Evolutionary conservation across 495 filamentous ascomycete species (phyloP).

Genomic region (Pseudomonodictys pantanalensis): DNA sequence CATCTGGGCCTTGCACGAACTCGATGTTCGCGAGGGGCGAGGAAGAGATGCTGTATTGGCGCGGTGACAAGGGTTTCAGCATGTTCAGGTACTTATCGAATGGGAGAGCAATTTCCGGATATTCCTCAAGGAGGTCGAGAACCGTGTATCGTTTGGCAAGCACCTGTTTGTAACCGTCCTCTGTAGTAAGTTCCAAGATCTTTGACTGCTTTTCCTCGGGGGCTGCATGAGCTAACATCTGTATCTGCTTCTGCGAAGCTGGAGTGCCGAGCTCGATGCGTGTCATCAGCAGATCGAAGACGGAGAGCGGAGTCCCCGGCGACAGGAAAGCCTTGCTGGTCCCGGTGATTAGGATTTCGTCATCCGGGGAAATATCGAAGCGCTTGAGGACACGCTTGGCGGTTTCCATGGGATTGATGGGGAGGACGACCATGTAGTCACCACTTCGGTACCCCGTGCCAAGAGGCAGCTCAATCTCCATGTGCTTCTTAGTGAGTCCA

Average conservation of each 20-base stretch:
- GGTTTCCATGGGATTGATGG: neutral
- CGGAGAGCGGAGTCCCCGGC: slow-evolving; percentile 4
- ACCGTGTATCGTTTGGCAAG: slow-evolving; percentile 8
- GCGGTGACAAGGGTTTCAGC: slow-evolving; percentile 12
- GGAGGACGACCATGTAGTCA: slow-evolving; percentile 20
- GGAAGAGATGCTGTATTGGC: slow-evolving; percentile 24
- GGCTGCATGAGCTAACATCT: slow-evolving; percentile 3
- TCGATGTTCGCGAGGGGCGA: slow-evolving; percentile 13
- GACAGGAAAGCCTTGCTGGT: slow-evolving; percentile 8
- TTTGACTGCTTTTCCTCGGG: slow-evolving; percentile 6
- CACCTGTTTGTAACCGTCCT: slow-evolving; percentile 2
- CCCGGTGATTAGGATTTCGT: slow-evolving; percentile 5
- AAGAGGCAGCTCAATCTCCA: slow-evolving; percentile 21
- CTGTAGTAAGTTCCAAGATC: neutral
- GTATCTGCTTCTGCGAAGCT: slow-evolving; percentile 20
- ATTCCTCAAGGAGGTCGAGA: slow-evolving; percentile 21
- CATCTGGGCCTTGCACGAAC: neutral
- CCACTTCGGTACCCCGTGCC: slow-evolving; percentile 5
- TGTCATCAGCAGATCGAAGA: slow-evolving; percentile 18
- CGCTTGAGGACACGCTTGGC: slow-evolving; percentile 8
- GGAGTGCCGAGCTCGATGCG: slow-evolving; percentile 19
- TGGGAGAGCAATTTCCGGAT: slow-evolving; percentile 1
- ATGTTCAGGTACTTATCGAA: slow-evolving; percentile 20
- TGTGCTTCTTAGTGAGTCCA: slow-evolving; percentile 14
- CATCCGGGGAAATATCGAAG: slow-evolving; percentile 12